phyloP scores from a whole-genome alignment of 2,329 filamentous ascomycete species.

The Microascus cirrosus region DNA sequence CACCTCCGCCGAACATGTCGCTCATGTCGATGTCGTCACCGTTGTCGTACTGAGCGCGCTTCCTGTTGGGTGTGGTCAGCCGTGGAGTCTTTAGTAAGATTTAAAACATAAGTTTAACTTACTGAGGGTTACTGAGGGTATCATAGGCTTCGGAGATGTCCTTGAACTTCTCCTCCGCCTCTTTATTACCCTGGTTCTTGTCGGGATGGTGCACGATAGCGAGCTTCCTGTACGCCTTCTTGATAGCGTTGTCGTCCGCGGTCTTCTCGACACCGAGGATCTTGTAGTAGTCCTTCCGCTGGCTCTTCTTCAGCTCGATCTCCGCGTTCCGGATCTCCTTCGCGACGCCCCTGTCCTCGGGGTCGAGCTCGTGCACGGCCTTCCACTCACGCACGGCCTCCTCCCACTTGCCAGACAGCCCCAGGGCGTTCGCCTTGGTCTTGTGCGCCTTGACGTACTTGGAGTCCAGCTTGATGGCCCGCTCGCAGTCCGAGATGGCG shows the following conservation, averaged over 20 bases:
- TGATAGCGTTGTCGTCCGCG: constrained; percentile 74
- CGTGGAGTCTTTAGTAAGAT: background rate
- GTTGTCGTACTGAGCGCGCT: constrained; percentile 81
- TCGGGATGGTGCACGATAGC: constrained; percentile 93
- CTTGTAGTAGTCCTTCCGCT: constrained; percentile 98
- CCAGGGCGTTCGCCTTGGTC: constrained; percentile 84
- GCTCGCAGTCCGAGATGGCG: constrained; percentile 78
- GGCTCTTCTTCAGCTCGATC: constrained; percentile 92
- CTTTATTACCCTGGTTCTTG: constrained; percentile 83
- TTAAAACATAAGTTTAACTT: constrained; percentile 30
- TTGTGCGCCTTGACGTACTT: constrained; percentile 83
- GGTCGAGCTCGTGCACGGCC: constrained; percentile 70
- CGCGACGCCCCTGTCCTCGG: constrained; percentile 65
- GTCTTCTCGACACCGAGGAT: constrained; percentile 84
- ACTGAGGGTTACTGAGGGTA: constrained; percentile 86
- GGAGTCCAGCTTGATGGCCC: constrained; percentile 72
- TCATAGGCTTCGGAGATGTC: constrained; percentile 97
- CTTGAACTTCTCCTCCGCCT: constrained; percentile 89
- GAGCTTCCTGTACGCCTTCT: constrained; percentile 92
- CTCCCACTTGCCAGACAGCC: constrained; percentile 81
- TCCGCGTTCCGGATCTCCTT: constrained; percentile 87
- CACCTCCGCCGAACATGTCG: constrained; percentile 67
- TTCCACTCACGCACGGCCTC: constrained; percentile 86
- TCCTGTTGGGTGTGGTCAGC: constrained; percentile 37
- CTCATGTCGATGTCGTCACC: constrained; percentile 83